Percentiles rank a stretch among this genome's conserved stretches.
Conservation (phyloP, 2,329 filamentous ascomycete species). For the Trichoderma sp. region DNA sequence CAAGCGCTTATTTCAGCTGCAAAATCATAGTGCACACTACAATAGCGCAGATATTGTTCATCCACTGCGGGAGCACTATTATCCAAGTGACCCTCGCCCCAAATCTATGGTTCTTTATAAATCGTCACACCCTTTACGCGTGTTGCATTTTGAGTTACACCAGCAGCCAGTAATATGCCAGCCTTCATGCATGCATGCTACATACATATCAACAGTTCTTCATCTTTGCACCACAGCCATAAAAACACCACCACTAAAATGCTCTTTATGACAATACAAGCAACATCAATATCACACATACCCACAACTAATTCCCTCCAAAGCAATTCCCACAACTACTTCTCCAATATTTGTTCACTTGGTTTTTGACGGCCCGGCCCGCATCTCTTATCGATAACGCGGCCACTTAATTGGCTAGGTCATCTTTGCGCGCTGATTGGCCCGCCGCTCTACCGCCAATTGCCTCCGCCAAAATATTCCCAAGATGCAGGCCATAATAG, state of each 20-base stretch:
- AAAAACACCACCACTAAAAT: neutral
- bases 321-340: neutral
- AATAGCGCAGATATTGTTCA: neutral
- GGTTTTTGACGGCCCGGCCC: conserved; percentile 6
- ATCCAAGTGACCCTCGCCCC: fast-evolving
- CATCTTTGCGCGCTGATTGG: conserved; percentile 15
- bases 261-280: neutral
- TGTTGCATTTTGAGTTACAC: neutral
- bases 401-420: conserved; percentile 4
- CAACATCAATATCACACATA: neutral
- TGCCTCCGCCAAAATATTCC: conserved; percentile 14
- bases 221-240: neutral
- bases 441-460: conserved; percentile 14
- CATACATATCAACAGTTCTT: neutral
- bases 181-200: neutral
- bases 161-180: neutral
- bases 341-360: neutral
- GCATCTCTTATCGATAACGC: conserved; percentile 18
- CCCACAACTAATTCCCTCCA: neutral
- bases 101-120: neutral
- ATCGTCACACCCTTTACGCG: neutral
- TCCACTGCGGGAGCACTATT: neutral
- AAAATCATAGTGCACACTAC: neutral
- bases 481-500: neutral
- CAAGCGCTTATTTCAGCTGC: neutral